A percentile compares a stretch with the other conserved stretches of the same genome.
Conservation (phyloP, 225 moss, liverwort and hornwort genomes). For the Ulota crispa region DNA sequence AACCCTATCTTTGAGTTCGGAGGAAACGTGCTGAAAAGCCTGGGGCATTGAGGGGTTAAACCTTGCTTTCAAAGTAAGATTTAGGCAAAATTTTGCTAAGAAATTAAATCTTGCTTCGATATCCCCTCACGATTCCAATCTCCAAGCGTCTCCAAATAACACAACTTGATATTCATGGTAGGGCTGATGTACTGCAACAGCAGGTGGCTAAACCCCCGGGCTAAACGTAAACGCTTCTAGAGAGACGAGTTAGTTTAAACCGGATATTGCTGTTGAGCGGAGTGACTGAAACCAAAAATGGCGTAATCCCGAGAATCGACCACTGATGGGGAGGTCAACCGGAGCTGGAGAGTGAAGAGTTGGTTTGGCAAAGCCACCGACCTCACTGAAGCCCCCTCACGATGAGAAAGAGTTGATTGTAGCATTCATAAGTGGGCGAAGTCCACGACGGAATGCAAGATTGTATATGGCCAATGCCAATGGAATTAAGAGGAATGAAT, state of each 20-base stretch:
- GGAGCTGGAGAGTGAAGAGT: slow-evolving; percentile 34
- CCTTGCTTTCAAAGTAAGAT: no score
- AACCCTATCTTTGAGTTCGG: no score
- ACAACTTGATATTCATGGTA: background rate
- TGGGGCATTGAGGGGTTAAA: no score
- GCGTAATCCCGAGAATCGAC: slow-evolving; percentile 5
- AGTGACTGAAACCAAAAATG: background rate
- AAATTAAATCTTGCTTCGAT: no score
- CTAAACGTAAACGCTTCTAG: no score
- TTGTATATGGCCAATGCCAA: background rate
- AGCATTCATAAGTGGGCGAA: background rate
- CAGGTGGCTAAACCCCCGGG: background rate
- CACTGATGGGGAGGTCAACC: slow-evolving; percentile 16
- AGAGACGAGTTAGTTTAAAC: background rate
- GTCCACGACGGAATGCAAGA: background rate
- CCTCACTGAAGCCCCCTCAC: slow-evolving; percentile 29
- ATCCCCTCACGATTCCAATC: background rate
- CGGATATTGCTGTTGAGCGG: background rate
- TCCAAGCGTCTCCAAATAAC: background rate
- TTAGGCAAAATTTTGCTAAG: no score
- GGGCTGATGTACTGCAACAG: background rate
- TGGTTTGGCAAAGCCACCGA: slow-evolving; percentile 31
- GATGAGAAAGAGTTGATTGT: slow-evolving; percentile 19
- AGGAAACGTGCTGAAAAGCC: no score
- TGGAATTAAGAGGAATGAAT: background rate